Evolutionary conservation across 2,329 filamentous ascomycete species (phyloP).

Genomic region (Scolecobasidium constrictum): DNA sequence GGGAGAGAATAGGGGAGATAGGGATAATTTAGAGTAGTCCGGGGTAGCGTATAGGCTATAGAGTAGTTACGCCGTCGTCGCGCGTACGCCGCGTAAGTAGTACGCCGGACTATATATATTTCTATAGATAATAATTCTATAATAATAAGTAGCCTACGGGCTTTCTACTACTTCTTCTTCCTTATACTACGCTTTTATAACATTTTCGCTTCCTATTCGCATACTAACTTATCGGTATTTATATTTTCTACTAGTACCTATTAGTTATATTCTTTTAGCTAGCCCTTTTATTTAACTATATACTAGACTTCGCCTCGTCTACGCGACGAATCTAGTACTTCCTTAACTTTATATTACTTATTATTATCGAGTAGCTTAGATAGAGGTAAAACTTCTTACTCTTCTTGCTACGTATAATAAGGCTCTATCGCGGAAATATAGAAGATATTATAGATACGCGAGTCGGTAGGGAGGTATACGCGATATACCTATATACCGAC

Average conservation of each 20-base stretch:
- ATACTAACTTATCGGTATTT: neutral
- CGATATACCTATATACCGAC: neutral
- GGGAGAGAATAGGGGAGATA: no score
- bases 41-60: no score
- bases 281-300: neutral
- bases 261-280: constrained; percentile 1
- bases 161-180: no score
- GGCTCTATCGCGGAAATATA: neutral
- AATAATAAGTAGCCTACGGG: no score
- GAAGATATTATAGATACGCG: neutral
- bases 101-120: no score
- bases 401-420: neutral
- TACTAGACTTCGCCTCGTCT: neutral
- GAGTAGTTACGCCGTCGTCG: no score
- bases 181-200: no score
- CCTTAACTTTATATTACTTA: neutral
- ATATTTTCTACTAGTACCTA: neutral
- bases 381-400: neutral
- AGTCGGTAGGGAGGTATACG: neutral
- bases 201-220: no score
- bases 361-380: neutral
- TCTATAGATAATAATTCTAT: no score
- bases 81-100: no score
- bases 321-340: neutral
- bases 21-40: no score